A percentile compares a stretch with the other conserved stretches of the same genome.
Conservation (phyloP, 2,329 filamentous ascomycete species). For the Botrytis elliptica region DNA sequence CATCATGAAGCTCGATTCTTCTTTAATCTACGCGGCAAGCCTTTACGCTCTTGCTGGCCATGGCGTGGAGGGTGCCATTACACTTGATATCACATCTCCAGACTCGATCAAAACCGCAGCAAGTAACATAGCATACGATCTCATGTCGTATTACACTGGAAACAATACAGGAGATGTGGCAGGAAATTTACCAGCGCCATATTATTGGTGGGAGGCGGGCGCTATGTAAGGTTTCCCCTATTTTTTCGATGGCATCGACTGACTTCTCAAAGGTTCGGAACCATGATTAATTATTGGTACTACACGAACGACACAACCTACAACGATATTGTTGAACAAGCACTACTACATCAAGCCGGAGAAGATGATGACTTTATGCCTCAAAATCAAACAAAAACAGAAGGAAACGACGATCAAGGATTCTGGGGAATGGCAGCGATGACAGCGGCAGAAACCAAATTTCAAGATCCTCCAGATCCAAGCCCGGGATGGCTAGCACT, state of each 20-base stretch:
- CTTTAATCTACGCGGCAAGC: constrained; percentile 10
- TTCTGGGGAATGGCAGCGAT: constrained; percentile 72
- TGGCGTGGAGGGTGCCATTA: constrained; percentile 18
- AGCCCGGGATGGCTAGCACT: constrained; percentile 67
- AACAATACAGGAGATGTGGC: constrained; percentile 48
- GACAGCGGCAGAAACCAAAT: constrained; percentile 66
- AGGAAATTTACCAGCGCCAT: constrained; percentile 45
- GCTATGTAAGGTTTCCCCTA: constrained; percentile 51
- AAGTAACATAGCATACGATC: constrained; percentile 43
- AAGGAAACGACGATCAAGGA: constrained; percentile 60
- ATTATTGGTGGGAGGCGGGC: constrained; percentile 36
- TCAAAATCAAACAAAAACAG: constrained; percentile 56
- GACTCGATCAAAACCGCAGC: constrained; percentile 37
- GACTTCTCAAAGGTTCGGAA: constrained; percentile 43
- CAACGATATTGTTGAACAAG: constrained; percentile 53
- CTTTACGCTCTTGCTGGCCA: constrained; percentile 16
- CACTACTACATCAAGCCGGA: constrained; percentile 71
- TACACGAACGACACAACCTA: constrained; percentile 71
- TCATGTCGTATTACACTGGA: constrained; percentile 52
- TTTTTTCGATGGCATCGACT: not conserved
- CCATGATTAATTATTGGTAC: constrained; percentile 77
- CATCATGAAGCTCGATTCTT: constrained; percentile 16
- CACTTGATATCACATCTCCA: constrained; percentile 22
- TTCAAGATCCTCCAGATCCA: constrained; percentile 51
- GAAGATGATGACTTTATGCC: constrained; percentile 73